Percentiles rank a stretch among this genome's conserved stretches.
Evolutionary conservation across 2,329 filamentous ascomycete species (phyloP).

Genomic region (Nigrospora sphaerica): DNA sequence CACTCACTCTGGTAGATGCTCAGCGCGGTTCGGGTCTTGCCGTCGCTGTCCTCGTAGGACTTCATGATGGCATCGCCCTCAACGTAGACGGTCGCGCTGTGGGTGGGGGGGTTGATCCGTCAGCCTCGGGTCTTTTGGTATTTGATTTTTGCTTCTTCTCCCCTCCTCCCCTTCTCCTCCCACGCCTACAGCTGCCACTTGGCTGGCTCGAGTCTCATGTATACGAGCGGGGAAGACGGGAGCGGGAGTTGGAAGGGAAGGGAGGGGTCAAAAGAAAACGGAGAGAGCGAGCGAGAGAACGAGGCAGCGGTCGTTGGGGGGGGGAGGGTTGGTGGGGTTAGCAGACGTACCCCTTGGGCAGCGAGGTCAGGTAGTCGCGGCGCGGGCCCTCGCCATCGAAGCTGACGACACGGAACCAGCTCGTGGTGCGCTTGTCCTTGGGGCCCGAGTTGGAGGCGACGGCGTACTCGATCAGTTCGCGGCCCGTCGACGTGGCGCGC

Average conservation of each 20-base stretch:
- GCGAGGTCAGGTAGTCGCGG: constrained; percentile 63
- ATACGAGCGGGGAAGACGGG: too few relatives aligned
- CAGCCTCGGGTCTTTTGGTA: background rate
- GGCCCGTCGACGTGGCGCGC: constrained; percentile 59
- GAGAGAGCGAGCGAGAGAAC: background rate
- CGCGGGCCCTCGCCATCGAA: constrained; percentile 62
- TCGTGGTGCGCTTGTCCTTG: constrained; percentile 65
- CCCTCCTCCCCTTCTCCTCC: background rate
- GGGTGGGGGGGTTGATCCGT: background rate
- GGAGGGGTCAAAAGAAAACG: constrained; percentile 2
- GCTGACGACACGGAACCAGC: constrained; percentile 76
- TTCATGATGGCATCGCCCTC: constrained; percentile 74
- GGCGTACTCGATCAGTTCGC: constrained; percentile 69
- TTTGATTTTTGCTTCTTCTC: background rate
- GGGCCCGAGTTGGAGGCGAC: constrained; percentile 64
- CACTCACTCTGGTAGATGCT: constrained; percentile 75
- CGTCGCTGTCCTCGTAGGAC: constrained; percentile 62
- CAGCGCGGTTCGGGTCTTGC: constrained; percentile 56
- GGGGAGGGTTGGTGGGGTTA: too few relatives aligned
- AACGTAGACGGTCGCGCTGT: constrained; percentile 70
- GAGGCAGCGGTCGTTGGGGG: too few relatives aligned
- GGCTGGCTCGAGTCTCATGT: too few relatives aligned
- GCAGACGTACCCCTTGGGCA: constrained; percentile 78
- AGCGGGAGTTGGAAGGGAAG: too few relatives aligned
- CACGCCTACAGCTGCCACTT: background rate